These are phyloP conservation scores for Benincasa hispida DNA, from an alignment of 306 rosid genomes.

Conservation along the genomic window DNA sequence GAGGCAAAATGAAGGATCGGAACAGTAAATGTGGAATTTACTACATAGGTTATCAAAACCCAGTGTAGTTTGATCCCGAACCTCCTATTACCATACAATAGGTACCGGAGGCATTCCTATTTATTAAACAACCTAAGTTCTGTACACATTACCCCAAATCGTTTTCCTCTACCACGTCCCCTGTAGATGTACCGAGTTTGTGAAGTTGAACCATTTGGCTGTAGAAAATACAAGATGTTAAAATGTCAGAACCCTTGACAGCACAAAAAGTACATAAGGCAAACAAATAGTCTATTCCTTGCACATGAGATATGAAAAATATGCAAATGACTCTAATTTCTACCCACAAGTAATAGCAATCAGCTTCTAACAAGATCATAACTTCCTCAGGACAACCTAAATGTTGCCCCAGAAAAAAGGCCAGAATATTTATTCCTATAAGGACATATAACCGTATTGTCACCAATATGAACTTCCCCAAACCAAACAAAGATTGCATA, in stretches of 20 bases:
- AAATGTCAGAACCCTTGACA: not conserved
- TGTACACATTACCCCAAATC: conserved; percentile 47
- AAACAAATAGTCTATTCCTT: not conserved
- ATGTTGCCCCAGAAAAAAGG: not conserved
- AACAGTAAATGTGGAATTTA: not conserved
- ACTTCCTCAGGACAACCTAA: not conserved
- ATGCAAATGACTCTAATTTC: not conserved
- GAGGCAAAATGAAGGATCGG: not conserved
- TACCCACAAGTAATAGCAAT: not conserved
- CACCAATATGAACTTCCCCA: not conserved
- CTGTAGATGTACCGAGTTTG: conserved; percentile 47
- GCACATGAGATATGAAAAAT: not conserved
- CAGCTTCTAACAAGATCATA: not conserved
- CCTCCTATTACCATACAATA: not conserved
- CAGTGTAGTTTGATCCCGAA: not conserved
- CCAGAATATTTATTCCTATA: not conserved
- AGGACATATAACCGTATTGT: not conserved
- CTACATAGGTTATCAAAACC: not conserved
- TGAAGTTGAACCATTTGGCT: conserved; percentile 41
- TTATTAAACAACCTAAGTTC: not conserved
- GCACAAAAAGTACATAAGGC: not conserved
- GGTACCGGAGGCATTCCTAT: not conserved
- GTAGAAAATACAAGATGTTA: not conserved
- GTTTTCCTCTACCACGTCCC: conserved; percentile 77
- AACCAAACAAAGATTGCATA: not conserved